A percentile compares a stretch with the other conserved stretches of the same genome.
These are phyloP conservation scores for Ramularia endophylla DNA, from an alignment of 2,329 filamentous ascomycete genomes.

Conservation along the genomic window DNA sequence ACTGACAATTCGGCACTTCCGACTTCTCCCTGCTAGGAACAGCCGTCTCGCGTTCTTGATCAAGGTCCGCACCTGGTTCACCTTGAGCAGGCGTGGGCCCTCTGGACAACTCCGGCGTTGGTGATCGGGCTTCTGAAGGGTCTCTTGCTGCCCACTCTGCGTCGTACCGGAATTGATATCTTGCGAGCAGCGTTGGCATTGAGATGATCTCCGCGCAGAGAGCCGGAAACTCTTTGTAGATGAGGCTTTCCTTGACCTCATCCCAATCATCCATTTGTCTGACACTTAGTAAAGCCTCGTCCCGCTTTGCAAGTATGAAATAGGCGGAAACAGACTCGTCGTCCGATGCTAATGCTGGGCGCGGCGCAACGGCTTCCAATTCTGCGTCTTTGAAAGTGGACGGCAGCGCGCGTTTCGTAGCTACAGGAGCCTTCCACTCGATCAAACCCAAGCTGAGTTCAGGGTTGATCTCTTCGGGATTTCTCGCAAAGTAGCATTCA, in stretches of 20 bases:
- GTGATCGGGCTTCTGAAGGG: constrained; percentile 3
- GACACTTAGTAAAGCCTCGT: constrained; percentile 42
- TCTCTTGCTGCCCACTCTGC: constrained; percentile 14
- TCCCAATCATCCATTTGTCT: constrained; percentile 47
- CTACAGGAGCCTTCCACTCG: constrained; percentile 39
- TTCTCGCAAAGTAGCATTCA: constrained; percentile 39
- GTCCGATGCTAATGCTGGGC: constrained; percentile 32
- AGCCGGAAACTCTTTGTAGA: constrained; percentile 42
- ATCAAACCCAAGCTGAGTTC: constrained; percentile 42
- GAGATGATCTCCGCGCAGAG: constrained; percentile 39
- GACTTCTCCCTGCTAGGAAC: background rate
- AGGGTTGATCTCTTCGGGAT: constrained; percentile 40
- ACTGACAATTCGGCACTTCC: constrained; percentile 5
- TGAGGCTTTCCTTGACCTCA: constrained; percentile 44
- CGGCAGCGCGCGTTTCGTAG: constrained; percentile 38
- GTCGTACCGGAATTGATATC: constrained; percentile 21
- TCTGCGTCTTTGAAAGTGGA: constrained; percentile 40
- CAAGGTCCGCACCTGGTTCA: background rate
- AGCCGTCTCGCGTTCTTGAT: constrained; percentile 1
- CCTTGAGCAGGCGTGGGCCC: constrained; percentile 11
- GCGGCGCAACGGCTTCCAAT: constrained; percentile 36
- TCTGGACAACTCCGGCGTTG: constrained; percentile 15
- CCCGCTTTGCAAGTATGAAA: constrained; percentile 37
- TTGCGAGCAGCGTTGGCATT: constrained; percentile 33
- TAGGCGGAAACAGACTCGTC: constrained; percentile 47